A percentile compares a stretch with the other conserved stretches of the same genome.
These are phyloP conservation scores for Pleurotus eryngii DNA, from an alignment of 768 basidiomycete species.

Conservation along the genomic window DNA sequence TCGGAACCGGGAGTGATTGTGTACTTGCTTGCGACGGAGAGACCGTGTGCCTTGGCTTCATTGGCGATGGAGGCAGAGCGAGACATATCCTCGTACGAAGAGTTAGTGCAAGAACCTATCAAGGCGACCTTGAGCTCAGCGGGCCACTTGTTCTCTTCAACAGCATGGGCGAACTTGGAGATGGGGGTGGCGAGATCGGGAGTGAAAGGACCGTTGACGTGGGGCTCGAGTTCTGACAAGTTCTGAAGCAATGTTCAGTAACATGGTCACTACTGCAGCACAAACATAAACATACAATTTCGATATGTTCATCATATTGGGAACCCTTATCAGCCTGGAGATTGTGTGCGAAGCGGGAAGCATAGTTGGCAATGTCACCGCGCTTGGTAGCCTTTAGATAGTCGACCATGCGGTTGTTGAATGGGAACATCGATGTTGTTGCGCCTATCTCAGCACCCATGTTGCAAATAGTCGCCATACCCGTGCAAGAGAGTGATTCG, in stretches of 20 bases:
- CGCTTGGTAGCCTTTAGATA: constrained; percentile 97
- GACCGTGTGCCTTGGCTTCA: constrained; percentile 85
- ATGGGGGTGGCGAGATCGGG: constrained; percentile 98
- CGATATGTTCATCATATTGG: constrained; percentile 92
- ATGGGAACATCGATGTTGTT: constrained; percentile 98
- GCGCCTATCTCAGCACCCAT: constrained; percentile 99
- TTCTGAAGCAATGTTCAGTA: constrained; percentile 45
- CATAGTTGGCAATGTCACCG: constrained; percentile 81
- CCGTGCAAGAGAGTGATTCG: constrained; percentile 94
- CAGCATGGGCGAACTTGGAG: constrained; percentile 89
- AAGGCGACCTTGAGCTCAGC: constrained; percentile 95
- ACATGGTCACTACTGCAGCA: not conserved
- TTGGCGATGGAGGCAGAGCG: constrained; percentile 92
- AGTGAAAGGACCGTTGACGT: constrained; percentile 99
- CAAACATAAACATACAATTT: constrained; percentile 60
- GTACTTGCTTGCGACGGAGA: constrained; percentile 89
- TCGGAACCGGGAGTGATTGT: constrained; percentile 98
- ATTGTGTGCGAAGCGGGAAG: constrained; percentile 87
- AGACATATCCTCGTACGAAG: constrained; percentile 99
- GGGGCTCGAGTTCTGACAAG: constrained; percentile 95
- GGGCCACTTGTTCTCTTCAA: constrained; percentile 96
- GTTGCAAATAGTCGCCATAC: constrained; percentile 99
- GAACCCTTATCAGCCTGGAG: constrained; percentile 81
- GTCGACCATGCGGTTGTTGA: constrained; percentile 90
- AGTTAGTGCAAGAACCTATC: constrained; percentile 99